These are phyloP conservation scores for Starmera dryadoides DNA, from an alignment of 805 yeast species.

Conservation along the genomic window DNA sequence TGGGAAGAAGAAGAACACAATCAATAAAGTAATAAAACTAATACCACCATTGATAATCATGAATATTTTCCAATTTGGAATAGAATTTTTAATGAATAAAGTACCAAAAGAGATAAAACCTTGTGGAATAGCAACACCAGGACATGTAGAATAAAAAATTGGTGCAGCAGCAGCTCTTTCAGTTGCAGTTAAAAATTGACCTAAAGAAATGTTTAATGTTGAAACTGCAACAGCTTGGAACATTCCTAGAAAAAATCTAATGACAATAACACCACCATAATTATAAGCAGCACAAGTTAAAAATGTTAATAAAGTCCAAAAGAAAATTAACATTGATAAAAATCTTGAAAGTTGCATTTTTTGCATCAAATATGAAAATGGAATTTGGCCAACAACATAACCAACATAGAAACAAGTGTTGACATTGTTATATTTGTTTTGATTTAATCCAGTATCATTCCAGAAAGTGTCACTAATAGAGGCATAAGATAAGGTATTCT, in stretches of 20 bases:
- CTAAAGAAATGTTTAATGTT: conserved; percentile 21
- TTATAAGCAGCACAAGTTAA: neutral
- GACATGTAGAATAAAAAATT: conserved; percentile 25
- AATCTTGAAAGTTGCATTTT: conserved; percentile 20
- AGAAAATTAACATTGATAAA: conserved; percentile 18
- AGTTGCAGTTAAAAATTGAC: conserved; percentile 19
- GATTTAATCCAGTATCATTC: conserved; percentile 19
- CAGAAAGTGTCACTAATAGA: conserved; percentile 35
- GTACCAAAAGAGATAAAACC: conserved; percentile 26
- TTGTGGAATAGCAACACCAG: conserved; percentile 22
- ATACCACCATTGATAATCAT: conserved; percentile 39
- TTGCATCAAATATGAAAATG: conserved; percentile 25
- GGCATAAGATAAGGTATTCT: conserved; percentile 35
- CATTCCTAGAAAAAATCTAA: conserved; percentile 8
- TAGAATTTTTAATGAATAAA: conserved; percentile 4
- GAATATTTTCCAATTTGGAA: conserved; percentile 35
- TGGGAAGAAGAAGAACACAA: conserved; percentile 32
- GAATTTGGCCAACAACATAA: conserved; percentile 27
- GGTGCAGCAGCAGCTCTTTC: conserved; percentile 28
- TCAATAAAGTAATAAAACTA: conserved; percentile 25
- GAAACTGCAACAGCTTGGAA: conserved; percentile 21
- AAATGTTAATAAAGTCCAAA: conserved; percentile 27
- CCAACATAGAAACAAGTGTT: conserved; percentile 33
- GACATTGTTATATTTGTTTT: conserved; percentile 20
- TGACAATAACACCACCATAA: neutral